Base-by-base conservation (phyloP, 129 eudicot genomes). In the Rutidosis leptorrhynchoides region DNA sequence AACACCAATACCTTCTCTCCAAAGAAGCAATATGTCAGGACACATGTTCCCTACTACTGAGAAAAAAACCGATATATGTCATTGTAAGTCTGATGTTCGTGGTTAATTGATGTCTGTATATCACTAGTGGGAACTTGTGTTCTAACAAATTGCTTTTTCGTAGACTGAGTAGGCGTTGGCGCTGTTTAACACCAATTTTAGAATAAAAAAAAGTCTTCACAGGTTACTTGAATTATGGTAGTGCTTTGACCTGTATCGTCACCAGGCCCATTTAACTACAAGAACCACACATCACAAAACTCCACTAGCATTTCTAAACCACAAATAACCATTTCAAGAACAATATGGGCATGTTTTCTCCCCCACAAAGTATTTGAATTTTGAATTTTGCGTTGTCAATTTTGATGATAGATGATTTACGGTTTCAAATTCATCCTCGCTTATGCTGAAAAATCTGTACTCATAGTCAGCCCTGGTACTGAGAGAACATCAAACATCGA, bases 61-160 rank as follows among this genome's bases (percentile, higher is more conserved):
- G 71, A 89, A 92, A 63, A 85, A 88, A 72, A 53, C 24, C 30
- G 58, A 28, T n/a, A 22, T n/a, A 23, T 43, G 19, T 45, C 66
- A n/a, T 46, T 74, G 21, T 74, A 92, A 96, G 85, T 92, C 98
- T 43, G 98, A 92, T 85, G 96, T 92, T 82, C 96, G 87, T 71
- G 98, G 98, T 62, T 96, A 92, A 54, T 83, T 92, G 77, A 92
- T 92, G 98, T 91, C 98, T 2, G 75, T 92, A 77, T n/a, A 96
- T 89, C 99, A 15, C 76, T 82, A 24, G 93, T 84, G 19, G 99
- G 96, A 54, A 84, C 91, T 37, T 86, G 86, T 0, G 92, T 93
- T 77, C 96, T 82, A 65, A 73, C 46, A 64, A 89, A 76, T 64
- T 89, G 95, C 78, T 86, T 93, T 42, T 73, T 85, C 3, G 96